phyloP scores from a whole-genome alignment of 768 basidiomycete genomes.

The Neoboletus brunneissimus region DNA sequence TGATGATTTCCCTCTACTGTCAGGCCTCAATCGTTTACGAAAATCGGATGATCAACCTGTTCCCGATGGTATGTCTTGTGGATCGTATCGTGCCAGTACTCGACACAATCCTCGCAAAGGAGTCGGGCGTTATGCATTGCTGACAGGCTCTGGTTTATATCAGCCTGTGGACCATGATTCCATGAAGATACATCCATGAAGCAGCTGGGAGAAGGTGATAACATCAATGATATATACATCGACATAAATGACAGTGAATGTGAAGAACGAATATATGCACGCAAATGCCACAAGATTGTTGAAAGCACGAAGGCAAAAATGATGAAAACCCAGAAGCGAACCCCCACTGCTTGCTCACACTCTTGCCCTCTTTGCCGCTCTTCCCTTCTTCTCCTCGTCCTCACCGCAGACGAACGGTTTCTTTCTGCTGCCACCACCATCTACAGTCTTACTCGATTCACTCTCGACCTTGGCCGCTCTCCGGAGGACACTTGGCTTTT shows the following conservation, averaged over 20 bases:
- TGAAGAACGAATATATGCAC: constrained; percentile 15
- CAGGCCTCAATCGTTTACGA: neutral
- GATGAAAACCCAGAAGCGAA: neutral
- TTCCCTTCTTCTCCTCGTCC: constrained; percentile 64
- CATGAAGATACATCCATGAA: neutral
- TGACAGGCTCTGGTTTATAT: neutral
- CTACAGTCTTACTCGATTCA: neutral
- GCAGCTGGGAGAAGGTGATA: neutral
- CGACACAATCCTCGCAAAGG: neutral
- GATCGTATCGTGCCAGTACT: neutral
- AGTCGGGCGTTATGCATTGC: neutral
- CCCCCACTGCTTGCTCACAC: constrained; percentile 2
- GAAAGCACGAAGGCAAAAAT: constrained; percentile 12
- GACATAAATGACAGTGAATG: neutral
- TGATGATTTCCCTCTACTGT: neutral
- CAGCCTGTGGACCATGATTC: neutral
- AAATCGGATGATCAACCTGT: neutral
- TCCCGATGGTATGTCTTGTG: neutral
- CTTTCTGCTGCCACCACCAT: neutral
- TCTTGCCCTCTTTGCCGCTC: constrained; percentile 15
- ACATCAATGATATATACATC: neutral
- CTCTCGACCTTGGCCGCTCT: neutral
- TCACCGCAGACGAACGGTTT: constrained; percentile 64
- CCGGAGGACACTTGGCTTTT: constrained; percentile 31
- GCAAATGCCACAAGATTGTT: neutral